Conservation (phyloP, 2,329 filamentous ascomycete species). For the Cladosporium sp. region DNA sequence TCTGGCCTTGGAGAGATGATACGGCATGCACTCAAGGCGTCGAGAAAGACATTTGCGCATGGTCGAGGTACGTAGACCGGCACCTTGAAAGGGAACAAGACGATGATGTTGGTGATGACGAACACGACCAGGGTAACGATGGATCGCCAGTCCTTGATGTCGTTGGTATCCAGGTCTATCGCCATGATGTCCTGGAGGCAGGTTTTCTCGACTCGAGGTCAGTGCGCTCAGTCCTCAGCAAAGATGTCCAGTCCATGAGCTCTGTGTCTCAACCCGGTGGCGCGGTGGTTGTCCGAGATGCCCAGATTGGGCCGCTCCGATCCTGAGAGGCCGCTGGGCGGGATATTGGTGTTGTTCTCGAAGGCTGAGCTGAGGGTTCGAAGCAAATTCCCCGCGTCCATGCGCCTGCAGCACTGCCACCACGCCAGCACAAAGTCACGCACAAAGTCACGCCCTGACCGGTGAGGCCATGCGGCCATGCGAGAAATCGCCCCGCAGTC, state of each 20-base stretch:
- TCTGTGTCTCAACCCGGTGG: too few relatives aligned
- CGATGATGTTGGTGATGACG: constrained; percentile 63
- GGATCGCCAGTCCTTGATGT: constrained; percentile 63
- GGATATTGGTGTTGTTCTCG: too few relatives aligned
- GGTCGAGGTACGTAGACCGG: constrained; percentile 56
- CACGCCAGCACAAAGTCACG: background rate
- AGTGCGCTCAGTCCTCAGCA: too few relatives aligned
- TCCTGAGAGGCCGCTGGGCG: too few relatives aligned
- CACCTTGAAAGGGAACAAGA: constrained; percentile 65
- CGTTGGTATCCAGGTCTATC: constrained; percentile 44
- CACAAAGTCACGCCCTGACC: background rate
- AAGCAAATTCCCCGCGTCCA: too few relatives aligned
- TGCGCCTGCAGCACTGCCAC: background rate
- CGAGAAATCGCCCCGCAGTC: too few relatives aligned
- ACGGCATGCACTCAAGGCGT: constrained; percentile 44
- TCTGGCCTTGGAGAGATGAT: constrained; percentile 48
- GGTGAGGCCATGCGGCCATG: background rate
- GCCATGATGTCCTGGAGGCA: constrained; percentile 22
- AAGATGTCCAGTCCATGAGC: too few relatives aligned
- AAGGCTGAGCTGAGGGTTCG: too few relatives aligned
- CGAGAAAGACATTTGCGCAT: constrained; percentile 44
- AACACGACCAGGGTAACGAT: constrained; percentile 69
- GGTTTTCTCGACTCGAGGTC: too few relatives aligned
- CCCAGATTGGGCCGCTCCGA: too few relatives aligned
- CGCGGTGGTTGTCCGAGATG: too few relatives aligned